These are phyloP conservation scores for Vishniacozyma victoriae DNA, from an alignment of 768 basidiomycete species.

Conservation along the genomic window DNA sequence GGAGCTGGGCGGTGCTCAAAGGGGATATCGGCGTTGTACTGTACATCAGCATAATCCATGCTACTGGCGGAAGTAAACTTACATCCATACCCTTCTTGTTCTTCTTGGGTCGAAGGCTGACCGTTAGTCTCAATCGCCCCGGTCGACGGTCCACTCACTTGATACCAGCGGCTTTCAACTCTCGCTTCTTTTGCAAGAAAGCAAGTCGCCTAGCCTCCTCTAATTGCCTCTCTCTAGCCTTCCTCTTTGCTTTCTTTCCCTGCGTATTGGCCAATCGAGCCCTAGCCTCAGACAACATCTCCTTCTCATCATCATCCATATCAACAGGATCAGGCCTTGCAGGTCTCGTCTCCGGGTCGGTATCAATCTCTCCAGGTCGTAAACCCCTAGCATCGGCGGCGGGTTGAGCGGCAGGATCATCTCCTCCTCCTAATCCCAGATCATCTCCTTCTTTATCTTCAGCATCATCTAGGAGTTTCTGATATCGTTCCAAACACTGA, in stretches of 20 bases:
- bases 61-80: slow-evolving; percentile 40
- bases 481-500: slow-evolving; percentile 96
- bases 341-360: slow-evolving; percentile 96
- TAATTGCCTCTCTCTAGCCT: slow-evolving; percentile 91
- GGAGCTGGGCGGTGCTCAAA: slow-evolving; percentile 94
- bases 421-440: slow-evolving; percentile 76
- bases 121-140: not conserved
- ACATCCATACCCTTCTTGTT: slow-evolving; percentile 99
- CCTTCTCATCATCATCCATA: slow-evolving; percentile 99
- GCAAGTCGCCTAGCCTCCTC: slow-evolving; percentile 93
- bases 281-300: slow-evolving; percentile 98
- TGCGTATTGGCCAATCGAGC: slow-evolving; percentile 98
- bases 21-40: slow-evolving; percentile 98
- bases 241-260: slow-evolving; percentile 98
- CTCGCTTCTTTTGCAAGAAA: slow-evolving; percentile 93
- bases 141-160: slow-evolving; percentile 56
- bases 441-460: slow-evolving; percentile 96
- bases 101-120: slow-evolving; percentile 81
- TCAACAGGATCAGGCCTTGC: slow-evolving; percentile 98
- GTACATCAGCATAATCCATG: not conserved
- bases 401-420: slow-evolving; percentile 67
- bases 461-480: slow-evolving; percentile 93
- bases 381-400: slow-evolving; percentile 83
- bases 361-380: slow-evolving; percentile 94
- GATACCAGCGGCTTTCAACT: slow-evolving; percentile 95